Conservation (phyloP, 2,329 filamentous ascomycete species). For the Biscogniauxia marginata region DNA sequence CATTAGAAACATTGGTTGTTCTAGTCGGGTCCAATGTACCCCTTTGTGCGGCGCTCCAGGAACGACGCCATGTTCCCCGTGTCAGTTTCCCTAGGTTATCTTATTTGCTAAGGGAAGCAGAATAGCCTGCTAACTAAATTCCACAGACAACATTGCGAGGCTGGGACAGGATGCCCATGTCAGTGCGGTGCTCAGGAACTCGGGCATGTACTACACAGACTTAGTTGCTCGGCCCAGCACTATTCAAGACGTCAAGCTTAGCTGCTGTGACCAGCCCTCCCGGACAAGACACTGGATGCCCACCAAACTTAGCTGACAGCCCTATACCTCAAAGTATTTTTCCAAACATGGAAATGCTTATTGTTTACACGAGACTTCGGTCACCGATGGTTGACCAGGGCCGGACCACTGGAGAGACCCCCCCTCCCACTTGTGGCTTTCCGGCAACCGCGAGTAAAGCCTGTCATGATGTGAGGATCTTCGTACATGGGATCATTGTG, state of each 20-base stretch:
- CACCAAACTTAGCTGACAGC: constrained; percentile 18
- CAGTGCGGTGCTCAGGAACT: constrained; percentile 7
- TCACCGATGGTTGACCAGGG: constrained; percentile 40
- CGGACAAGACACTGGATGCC: constrained; percentile 28
- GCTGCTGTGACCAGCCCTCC: constrained; percentile 11
- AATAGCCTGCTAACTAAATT: background rate
- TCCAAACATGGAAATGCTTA: constrained; percentile 38
- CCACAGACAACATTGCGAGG: constrained; percentile 9
- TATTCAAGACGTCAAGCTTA: constrained; percentile 13
- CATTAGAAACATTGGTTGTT: constrained; percentile 15
- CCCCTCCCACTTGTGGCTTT: constrained; percentile 9
- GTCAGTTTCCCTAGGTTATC: constrained; percentile 12
- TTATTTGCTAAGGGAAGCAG: constrained; percentile 13
- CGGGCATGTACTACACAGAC: background rate
- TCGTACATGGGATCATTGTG: constrained; percentile 22
- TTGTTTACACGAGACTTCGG: constrained; percentile 40
- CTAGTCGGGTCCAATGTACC: background rate
- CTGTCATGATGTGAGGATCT: constrained; percentile 9
- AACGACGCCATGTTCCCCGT: background rate
- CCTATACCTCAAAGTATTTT: constrained; percentile 18
- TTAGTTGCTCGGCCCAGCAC: constrained; percentile 10
- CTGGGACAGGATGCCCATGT: background rate
- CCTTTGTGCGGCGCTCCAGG: background rate
- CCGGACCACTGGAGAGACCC: constrained; percentile 35
- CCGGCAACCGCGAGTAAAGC: background rate